These are phyloP conservation scores for Chlorella sp. DNA, from an alignment of 139 green algal species.

Conservation along the genomic window DNA sequence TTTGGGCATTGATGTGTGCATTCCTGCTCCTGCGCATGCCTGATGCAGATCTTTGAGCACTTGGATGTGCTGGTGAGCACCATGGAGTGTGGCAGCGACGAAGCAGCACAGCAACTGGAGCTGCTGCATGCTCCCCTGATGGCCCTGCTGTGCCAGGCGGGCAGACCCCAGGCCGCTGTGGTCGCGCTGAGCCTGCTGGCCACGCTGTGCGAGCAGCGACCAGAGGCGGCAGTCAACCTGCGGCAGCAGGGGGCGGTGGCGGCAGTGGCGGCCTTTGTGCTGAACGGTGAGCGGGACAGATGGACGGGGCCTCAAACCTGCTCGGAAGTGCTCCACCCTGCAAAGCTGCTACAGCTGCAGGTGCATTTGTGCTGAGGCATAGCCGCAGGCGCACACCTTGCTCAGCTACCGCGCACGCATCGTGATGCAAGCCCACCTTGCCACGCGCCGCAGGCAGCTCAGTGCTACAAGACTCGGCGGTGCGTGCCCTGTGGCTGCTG, in stretches of 20 bases:
- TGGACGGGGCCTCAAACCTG: background rate
- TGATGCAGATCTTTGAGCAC: background rate
- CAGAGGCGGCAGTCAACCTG: background rate
- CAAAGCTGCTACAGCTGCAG: background rate
- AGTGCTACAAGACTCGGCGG: conserved; percentile 19
- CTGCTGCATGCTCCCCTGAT: conserved; percentile 7
- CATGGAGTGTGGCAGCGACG: conserved; percentile 23
- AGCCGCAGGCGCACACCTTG: no score
- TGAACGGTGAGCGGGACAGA: background rate
- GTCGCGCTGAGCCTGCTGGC: conserved; percentile 21
- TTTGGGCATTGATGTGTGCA: no score
- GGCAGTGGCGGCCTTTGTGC: background rate
- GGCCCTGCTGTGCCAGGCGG: background rate
- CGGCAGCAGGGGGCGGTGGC: background rate
- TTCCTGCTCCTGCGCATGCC: background rate
- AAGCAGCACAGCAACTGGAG: background rate
- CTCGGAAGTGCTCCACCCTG: background rate
- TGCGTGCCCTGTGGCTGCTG: conserved; percentile 24
- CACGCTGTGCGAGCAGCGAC: conserved; percentile 29
- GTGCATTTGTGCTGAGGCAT: no score
- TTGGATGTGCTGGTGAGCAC: background rate
- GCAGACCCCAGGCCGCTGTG: background rate
- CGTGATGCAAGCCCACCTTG: background rate
- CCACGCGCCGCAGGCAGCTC: no score
- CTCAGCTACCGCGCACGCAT: no score